Base-by-base conservation (phyloP, 345 rosid species). In the Lepidium aucheri region DNA sequence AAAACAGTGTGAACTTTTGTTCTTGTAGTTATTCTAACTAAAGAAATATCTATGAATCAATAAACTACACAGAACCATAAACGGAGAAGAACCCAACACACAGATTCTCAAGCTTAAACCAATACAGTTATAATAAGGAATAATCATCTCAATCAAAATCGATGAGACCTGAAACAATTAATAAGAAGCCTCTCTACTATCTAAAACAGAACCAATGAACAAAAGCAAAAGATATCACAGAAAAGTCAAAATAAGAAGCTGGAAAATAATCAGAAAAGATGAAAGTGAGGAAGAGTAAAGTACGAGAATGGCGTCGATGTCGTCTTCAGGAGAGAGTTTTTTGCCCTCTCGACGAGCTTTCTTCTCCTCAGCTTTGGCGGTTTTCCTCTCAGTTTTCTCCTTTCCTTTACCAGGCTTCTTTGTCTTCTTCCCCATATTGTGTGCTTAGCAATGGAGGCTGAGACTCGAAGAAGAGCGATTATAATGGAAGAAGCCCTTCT, bases 241-340 rank as follows among this genome's bases (percentile, higher is more conserved):
- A 1, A 42, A 42, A 8, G 18, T 35, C 3, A 33, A 17, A 40
- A 1, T 13, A 13, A 40, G 10, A 18, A 26, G 5, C 13, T 9
- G 22, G 3, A 56, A 57, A 18, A 24, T 9, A 32, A 16, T 13
- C 7, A 8, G 11, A 40, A 35, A 34, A 4, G 32, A 18, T 63
- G 12, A 60, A 47, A 16, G 3, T 18, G 44, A 42, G 50, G 14
- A 34, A 52, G 33, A 38, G 56, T 34, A 44, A 49, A 53, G 32
- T 80, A 90, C 97, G 83, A 92, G 78, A 72, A 92, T 89, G 77
- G 95, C 95, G 55, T 92, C 98, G 53, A 92, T 92, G 79, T 87
- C 98, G 52, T 92, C 97, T 72, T 92, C 97, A 16, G 95, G 95
- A 65, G 91, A 84, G 73, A 87, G 76, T 62, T 93, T 93, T 79